Evolutionary conservation across 331 rosid species (phyloP).

Genomic region (Phaseolus coccineus): DNA sequence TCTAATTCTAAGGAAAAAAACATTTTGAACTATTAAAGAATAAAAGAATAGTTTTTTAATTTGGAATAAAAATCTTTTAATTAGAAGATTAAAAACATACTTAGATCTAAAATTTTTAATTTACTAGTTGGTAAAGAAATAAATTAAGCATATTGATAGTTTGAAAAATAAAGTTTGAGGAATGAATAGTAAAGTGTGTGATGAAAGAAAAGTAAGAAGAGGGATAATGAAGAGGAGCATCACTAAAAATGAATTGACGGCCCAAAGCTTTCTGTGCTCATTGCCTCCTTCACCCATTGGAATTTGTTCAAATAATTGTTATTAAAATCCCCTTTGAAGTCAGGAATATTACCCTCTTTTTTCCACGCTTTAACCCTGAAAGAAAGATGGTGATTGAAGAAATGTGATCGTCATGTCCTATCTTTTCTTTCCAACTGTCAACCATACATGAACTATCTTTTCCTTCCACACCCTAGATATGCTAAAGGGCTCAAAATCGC

Average conservation of each 20-base stretch:
- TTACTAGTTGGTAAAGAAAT: background rate
- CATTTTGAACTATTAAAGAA: no score
- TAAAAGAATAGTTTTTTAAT: no score
- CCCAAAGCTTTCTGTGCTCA: background rate
- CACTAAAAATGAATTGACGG: background rate
- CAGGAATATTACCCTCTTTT: background rate
- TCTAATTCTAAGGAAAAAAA: no score
- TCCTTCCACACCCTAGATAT: conserved; percentile 32
- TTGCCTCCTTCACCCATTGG: background rate
- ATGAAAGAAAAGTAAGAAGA: background rate
- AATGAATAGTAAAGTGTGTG: background rate
- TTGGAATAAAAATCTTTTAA: no score
- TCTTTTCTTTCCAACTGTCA: conserved; percentile 33
- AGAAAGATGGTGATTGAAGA: background rate
- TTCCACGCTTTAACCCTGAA: background rate
- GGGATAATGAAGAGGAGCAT: background rate
- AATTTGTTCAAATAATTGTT: background rate
- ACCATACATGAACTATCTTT: conserved; percentile 36
- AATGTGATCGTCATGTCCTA: conserved; percentile 16
- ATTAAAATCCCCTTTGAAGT: background rate
- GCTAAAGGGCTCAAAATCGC: background rate
- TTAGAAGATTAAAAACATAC: no score
- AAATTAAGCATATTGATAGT: background rate
- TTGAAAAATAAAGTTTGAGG: background rate
- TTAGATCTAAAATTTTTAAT: background rate